Evolutionary conservation across 2,329 filamentous ascomycete species (phyloP).

Genomic region (Mycocentrospora acerina): DNA sequence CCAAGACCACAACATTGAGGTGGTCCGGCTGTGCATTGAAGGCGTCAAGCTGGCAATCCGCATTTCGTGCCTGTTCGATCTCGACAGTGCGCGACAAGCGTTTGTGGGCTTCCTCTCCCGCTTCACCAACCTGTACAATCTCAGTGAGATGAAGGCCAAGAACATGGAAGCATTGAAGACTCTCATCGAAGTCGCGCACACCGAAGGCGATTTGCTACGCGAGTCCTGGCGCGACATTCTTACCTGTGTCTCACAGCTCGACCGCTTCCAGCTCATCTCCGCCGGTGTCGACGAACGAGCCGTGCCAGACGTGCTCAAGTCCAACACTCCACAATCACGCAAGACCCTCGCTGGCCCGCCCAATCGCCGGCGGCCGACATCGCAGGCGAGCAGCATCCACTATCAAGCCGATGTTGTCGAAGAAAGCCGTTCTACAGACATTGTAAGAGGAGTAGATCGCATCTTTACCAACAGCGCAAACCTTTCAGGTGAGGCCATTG

Average conservation of each 20-base stretch:
- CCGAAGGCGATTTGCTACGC: conserved; percentile 85
- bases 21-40: conserved; percentile 89
- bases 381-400: conserved; percentile 47
- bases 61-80: conserved; percentile 89
- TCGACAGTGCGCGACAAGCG: conserved; percentile 89
- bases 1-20: conserved; percentile 91
- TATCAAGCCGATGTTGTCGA: conserved; percentile 81
- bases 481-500: conserved; percentile 88
- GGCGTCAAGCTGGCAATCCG: conserved; percentile 92
- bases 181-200: conserved; percentile 86
- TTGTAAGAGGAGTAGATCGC: conserved; percentile 87
- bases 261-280: conserved; percentile 91
- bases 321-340: conserved; percentile 67
- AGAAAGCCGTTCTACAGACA: conserved; percentile 89
- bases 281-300: conserved; percentile 91
- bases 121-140: conserved; percentile 92
- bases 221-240: conserved; percentile 95
- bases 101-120: conserved; percentile 93
- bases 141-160: conserved; percentile 92
- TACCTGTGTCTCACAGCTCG: conserved; percentile 92
- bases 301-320: conserved; percentile 82
- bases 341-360: conserved; percentile 66
- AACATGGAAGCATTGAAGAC: conserved; percentile 94
- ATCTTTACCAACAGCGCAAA: conserved; percentile 98
- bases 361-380: conserved; percentile 52